Evolutionary conservation across 495 filamentous ascomycete species (phyloP).

Genomic region (Recurvomyces mirabilis): DNA sequence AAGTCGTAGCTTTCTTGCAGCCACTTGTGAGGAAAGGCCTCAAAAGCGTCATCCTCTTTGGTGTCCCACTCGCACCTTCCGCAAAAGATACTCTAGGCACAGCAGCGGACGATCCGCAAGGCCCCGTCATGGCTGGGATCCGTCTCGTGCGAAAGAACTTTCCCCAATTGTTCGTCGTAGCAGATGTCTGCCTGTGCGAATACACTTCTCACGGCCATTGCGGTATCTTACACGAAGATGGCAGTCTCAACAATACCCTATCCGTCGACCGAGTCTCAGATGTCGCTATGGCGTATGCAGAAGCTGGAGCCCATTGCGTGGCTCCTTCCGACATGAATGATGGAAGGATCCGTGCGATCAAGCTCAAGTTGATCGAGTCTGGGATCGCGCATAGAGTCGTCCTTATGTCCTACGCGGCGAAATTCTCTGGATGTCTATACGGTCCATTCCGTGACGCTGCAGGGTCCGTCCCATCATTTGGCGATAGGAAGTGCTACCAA

Average conservation of each 20-base stretch:
- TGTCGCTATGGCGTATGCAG: slow-evolving; percentile 84
- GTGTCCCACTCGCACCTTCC: slow-evolving; percentile 67
- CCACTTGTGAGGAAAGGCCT: slow-evolving; percentile 83
- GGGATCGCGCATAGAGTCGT: slow-evolving; percentile 80
- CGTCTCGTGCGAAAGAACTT: slow-evolving; percentile 69
- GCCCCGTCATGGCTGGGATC: slow-evolving; percentile 80
- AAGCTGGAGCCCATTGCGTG: slow-evolving; percentile 90
- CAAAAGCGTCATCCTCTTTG: slow-evolving; percentile 86
- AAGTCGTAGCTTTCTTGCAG: slow-evolving; percentile 67
- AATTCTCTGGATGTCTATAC: slow-evolving; percentile 93
- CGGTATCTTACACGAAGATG: slow-evolving; percentile 86
- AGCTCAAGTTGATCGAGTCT: slow-evolving; percentile 85
- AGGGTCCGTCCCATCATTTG: slow-evolving; percentile 82
- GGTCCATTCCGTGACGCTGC: slow-evolving; percentile 95
- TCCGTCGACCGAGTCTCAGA: slow-evolving; percentile 89
- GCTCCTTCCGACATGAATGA: slow-evolving; percentile 99
- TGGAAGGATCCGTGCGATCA: slow-evolving; percentile 89
- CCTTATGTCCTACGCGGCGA: slow-evolving; percentile 94
- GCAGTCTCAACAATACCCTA: slow-evolving; percentile 77
- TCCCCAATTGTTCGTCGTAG: slow-evolving; percentile 76
- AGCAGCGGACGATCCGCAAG: slow-evolving; percentile 83
- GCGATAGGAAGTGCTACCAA: slow-evolving; percentile 93
- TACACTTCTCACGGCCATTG: slow-evolving; percentile 99
- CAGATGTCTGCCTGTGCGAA: slow-evolving; percentile 95
- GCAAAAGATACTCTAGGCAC: slow-evolving; percentile 87